Evolutionary conservation across 805 yeast species (phyloP), one percentile per base, ranked within the genome.

Genomic region (Ogataea ganodermae): DNA sequence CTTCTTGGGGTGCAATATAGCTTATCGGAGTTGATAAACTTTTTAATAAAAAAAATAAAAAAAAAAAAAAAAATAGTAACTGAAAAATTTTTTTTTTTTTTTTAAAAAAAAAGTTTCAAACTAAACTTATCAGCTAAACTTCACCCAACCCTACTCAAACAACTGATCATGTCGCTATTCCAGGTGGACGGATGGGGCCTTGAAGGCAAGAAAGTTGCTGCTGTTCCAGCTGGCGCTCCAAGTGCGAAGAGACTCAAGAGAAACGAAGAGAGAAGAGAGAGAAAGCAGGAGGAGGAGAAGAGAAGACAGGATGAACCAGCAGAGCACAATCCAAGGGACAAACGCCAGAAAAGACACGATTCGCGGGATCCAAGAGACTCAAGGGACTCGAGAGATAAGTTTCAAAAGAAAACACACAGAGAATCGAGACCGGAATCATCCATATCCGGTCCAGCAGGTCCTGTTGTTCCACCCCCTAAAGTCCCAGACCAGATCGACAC

Each of bases 171-270:
- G 91, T 78, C 87, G 26, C 72, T 89, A 52, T 89, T 89, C 61
- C 77, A 84, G 62, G 90, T 86, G 17, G 88, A 82, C 44, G 96
- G 95, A 14, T 89, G 96, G 96, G 76, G 83, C 53, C 62, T 89
- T 44, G 79, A 81, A 53, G 60, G 74, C 39, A 68, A 72, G 48
- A 72, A 76, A 36, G 80, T 86, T 12, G 81, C 76, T 2, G 62
- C 70, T 35, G 81, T 77, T 23, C 73, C 74, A 2, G 59, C 62
- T 5, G 46, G 24, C 14, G 44, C 45, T 18, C 49, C 53, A 44
- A 67, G 65, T 49, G 52, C 33, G 55, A 55, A 49, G 50, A 40
- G 20, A 46, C 53, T 45, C 55, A 49, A 38, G 56, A 43, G 51
- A 22, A 42, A 40, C 18, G 45, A 46, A 23, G 45, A 39, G 16